Percentiles rank a stretch among this genome's conserved stretches.
These are phyloP conservation scores for Ustilago crameri DNA, from an alignment of 1,284 basidiomycete genomes.

Conservation along the genomic window DNA sequence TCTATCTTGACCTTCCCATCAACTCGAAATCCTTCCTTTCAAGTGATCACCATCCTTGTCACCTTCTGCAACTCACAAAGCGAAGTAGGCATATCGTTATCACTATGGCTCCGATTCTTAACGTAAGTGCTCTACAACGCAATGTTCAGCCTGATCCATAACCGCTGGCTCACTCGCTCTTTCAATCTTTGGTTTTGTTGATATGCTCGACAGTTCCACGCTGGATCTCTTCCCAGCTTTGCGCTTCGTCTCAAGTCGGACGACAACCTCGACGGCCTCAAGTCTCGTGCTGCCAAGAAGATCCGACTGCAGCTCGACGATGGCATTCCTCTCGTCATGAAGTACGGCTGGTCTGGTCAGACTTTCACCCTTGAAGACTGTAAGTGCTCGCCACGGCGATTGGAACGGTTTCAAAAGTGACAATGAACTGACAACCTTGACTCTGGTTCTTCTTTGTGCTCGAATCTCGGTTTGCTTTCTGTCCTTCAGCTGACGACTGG, in stretches of 20 bases:
- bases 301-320: constrained; percentile 59
- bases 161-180: not conserved
- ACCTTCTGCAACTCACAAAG: not conserved
- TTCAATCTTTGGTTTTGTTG: not conserved
- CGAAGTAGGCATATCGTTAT: not conserved
- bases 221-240: constrained; percentile 64
- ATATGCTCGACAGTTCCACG: constrained; percentile 53
- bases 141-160: not conserved
- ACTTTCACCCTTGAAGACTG: constrained; percentile 64
- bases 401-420: not conserved
- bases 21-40: not conserved
- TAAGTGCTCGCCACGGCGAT: constrained; percentile 20
- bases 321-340: constrained; percentile 61
- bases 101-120: constrained; percentile 63
- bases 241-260: constrained; percentile 62
- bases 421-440: constrained; percentile 3
- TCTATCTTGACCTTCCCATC: constrained; percentile 2
- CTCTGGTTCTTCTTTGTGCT: not conserved
- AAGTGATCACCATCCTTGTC: not conserved
- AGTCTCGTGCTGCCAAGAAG: constrained; percentile 60
- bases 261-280: constrained; percentile 58
- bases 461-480: not conserved
- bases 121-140: constrained; percentile 41
- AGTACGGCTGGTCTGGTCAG: constrained; percentile 61
- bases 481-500: constrained; percentile 59